Evolutionary conservation across 177 flowering plant genomes (phyloP), one percentile per base, ranked within the genome.

Genomic region (Vitis hybrid): DNA sequence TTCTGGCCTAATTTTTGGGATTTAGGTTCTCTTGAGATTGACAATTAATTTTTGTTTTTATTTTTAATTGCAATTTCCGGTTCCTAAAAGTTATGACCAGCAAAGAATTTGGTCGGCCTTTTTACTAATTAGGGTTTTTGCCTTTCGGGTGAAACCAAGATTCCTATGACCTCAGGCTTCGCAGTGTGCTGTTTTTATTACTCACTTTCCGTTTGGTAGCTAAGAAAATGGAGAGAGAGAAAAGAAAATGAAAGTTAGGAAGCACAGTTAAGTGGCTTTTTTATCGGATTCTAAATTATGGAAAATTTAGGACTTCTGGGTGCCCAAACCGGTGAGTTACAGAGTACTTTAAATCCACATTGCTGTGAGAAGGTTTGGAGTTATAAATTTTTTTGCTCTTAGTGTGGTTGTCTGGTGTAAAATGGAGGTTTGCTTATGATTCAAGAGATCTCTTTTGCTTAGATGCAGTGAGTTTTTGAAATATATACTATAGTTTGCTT

Each of bases 361-460:
- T 53, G 56, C 16, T 14, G 15, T 16, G 7, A 53, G 16, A 53
- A 14, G 7, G 16, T 53, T 15, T 16, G n/a, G 13, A 26, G 29
- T 7, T 22, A 6, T 11, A 21, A 26, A 29, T 11, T 22, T 2
- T 60, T 60, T 53, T 53, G 12, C 16, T 53, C 5, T 53, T 53
- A 16, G 16, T 16, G 16, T 53, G 56, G 56, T 53, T 53, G 19
- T 5, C 16, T 15, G 56, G 5, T 14, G 16, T 15, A 14, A 53
- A 53, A n/a, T 14, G 16, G 5, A 14, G 56, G 56, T 14, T 53
- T 39, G 45, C 45, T 39, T 39, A 6, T 70, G 39, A 51, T 49
- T 11, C 13, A 51, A 22, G 57, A 29, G 57, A 62, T 62, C 16
- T 62, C 16, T 52, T 39, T 62, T 70, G 59, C 62, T 62, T 69